Conservation (phyloP, 306 rosid genomes). For the Cicer cuneatum region DNA sequence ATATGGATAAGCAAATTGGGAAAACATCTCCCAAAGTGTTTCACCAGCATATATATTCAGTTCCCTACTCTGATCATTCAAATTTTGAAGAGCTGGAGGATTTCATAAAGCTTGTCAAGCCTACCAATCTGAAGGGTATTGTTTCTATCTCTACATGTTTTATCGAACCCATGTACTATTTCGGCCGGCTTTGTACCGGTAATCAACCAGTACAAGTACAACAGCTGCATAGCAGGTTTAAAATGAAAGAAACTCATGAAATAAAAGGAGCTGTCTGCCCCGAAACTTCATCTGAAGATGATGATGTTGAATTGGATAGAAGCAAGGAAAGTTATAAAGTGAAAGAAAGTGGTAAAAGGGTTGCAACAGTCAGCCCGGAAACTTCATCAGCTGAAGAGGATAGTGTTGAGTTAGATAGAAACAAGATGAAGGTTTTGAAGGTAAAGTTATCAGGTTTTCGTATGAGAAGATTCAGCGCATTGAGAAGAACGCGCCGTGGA, state of each 20-base stretch:
- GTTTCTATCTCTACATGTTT: slow-evolving; percentile 71
- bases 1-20: slow-evolving; percentile 44
- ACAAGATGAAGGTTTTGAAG: slow-evolving; percentile 36
- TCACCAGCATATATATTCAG: slow-evolving; percentile 61
- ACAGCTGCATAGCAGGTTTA: slow-evolving; percentile 30
- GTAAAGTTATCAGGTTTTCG: slow-evolving; percentile 44
- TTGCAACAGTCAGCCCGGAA: slow-evolving; percentile 18
- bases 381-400: slow-evolving; percentile 15
- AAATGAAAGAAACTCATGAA: slow-evolving; percentile 49
- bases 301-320: not conserved
- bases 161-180: slow-evolving; percentile 66
- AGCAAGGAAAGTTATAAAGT: slow-evolving; percentile 18
- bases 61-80: slow-evolving; percentile 80
- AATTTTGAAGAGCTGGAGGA: slow-evolving; percentile 61
- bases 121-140: slow-evolving; percentile 64
- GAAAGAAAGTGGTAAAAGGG: slow-evolving; percentile 47
- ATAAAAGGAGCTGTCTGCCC: slow-evolving; percentile 10
- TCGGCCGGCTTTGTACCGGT: slow-evolving; percentile 60
- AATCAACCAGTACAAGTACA: slow-evolving; percentile 44
- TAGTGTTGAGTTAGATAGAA: slow-evolving; percentile 35
- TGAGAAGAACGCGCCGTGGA: slow-evolving; percentile 57
- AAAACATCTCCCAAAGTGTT: slow-evolving; percentile 40
- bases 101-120: slow-evolving; percentile 66
- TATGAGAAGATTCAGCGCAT: slow-evolving; percentile 50
- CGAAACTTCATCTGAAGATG: slow-evolving; percentile 17